phyloP scores from a whole-genome alignment of 2,329 filamentous ascomycete species.

The Paradendryphiella salina region DNA sequence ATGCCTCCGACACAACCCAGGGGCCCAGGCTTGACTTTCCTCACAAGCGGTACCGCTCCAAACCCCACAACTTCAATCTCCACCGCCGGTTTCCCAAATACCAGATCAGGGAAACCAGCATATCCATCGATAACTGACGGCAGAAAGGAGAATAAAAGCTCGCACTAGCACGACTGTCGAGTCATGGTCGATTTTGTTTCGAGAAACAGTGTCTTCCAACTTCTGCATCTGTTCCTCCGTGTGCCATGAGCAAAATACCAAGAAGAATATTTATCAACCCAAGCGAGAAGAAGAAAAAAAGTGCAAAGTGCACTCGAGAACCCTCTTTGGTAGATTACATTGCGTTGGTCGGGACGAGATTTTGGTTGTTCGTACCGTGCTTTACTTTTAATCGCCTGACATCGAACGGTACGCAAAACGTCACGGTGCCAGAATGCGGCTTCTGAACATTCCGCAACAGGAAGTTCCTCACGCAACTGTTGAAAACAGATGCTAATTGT shows the following conservation, averaged over 20 bases:
- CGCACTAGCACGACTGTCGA: too few species aligned
- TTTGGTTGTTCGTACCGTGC: background rate
- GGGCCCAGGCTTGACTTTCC: background rate
- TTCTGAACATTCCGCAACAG: background rate
- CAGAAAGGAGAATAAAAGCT: conserved; percentile 1
- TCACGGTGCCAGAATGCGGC: background rate
- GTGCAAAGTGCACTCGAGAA: background rate
- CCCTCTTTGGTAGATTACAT: too few species aligned
- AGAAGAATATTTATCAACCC: too few species aligned
- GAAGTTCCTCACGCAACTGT: background rate
- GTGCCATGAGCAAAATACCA: too few species aligned
- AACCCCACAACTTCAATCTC: background rate
- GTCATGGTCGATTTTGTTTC: background rate
- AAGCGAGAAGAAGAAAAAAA: background rate
- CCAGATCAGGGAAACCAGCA: background rate
- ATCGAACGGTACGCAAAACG: background rate
- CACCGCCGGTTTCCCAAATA: background rate
- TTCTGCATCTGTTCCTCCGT: background rate
- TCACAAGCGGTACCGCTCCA: background rate
- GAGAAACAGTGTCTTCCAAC: background rate
- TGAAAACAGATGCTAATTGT: background rate
- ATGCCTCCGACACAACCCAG: background rate
- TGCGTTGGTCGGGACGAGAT: background rate
- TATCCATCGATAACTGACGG: background rate
- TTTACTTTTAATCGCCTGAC: background rate